These are phyloP conservation scores for Polytrichum formosum DNA, from an alignment of 225 moss, liverwort and hornwort genomes.

Conservation along the genomic window DNA sequence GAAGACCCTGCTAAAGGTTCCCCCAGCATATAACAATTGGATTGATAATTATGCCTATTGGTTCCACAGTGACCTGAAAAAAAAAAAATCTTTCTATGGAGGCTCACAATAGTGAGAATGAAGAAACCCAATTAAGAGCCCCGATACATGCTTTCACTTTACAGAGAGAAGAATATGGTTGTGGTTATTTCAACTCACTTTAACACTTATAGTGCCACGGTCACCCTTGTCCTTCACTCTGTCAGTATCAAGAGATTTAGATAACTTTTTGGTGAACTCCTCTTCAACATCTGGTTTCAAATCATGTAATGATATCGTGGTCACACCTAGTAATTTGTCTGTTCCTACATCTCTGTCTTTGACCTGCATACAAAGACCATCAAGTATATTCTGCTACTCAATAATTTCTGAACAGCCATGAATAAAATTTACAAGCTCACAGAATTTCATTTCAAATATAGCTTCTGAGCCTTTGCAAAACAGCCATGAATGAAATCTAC, in stretches of 20 bases:
- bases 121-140: too few relatives aligned
- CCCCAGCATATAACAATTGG: too few relatives aligned
- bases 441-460: too few relatives aligned
- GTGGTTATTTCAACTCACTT: constrained; percentile 26
- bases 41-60: too few relatives aligned
- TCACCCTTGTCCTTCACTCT: constrained; percentile 56
- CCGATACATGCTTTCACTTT: too few relatives aligned
- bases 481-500: background rate
- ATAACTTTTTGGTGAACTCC: constrained; percentile 39
- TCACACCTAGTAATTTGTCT: constrained; percentile 70
- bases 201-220: constrained; percentile 40
- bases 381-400: too few relatives aligned
- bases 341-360: constrained; percentile 77
- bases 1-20: too few relatives aligned
- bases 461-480: background rate
- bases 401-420: background rate
- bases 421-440: too few relatives aligned
- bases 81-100: too few relatives aligned
- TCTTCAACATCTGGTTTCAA: constrained; percentile 50
- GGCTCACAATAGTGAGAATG: too few relatives aligned
- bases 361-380: constrained; percentile 42
- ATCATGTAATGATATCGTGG: constrained; percentile 46
- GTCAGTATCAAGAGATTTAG: constrained; percentile 59
- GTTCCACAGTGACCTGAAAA: too few relatives aligned
- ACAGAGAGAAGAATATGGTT: too few relatives aligned